Conservation (phyloP, 345 rosid species). For the Moringa oleifera region DNA sequence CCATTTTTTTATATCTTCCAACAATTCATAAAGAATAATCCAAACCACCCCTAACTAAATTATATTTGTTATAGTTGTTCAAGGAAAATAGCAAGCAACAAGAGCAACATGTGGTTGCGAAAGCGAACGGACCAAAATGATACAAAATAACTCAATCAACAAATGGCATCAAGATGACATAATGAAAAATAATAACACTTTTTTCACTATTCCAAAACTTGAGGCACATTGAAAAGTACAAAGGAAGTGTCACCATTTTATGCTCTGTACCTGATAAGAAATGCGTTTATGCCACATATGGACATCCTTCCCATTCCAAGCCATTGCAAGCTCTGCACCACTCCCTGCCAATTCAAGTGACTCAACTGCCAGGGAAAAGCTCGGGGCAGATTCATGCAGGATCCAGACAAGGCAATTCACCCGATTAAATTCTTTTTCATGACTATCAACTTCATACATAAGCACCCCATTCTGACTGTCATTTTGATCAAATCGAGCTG, state of each 20-base stretch:
- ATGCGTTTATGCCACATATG: constrained; percentile 56
- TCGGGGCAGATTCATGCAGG: constrained; percentile 54
- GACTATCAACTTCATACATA: constrained; percentile 14
- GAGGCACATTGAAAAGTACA: not conserved
- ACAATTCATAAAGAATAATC: constrained; percentile 16
- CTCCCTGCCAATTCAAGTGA: constrained; percentile 46
- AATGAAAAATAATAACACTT: not conserved
- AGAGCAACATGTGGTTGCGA: constrained; percentile 4
- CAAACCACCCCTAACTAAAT: constrained; percentile 15
- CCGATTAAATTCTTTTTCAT: constrained; percentile 34
- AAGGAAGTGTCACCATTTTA: not conserved
- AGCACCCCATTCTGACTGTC: constrained; percentile 22
- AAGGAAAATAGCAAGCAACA: constrained; percentile 10
- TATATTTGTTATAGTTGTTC: constrained; percentile 11
- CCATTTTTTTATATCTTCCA: constrained; percentile 18
- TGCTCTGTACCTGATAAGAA: constrained; percentile 37
- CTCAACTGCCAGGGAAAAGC: constrained; percentile 47
- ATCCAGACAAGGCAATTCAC: constrained; percentile 57
- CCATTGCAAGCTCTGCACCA: constrained; percentile 47
- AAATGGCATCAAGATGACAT: not conserved
- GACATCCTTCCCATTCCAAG: constrained; percentile 71
- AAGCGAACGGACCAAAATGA: not conserved
- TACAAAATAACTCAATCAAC: not conserved
- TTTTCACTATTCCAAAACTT: not conserved
- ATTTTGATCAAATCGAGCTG: constrained; percentile 20